These are phyloP conservation scores for Centrapalus pauciflorus DNA, from an alignment of 129 eudicot species.

Conservation along the genomic window DNA sequence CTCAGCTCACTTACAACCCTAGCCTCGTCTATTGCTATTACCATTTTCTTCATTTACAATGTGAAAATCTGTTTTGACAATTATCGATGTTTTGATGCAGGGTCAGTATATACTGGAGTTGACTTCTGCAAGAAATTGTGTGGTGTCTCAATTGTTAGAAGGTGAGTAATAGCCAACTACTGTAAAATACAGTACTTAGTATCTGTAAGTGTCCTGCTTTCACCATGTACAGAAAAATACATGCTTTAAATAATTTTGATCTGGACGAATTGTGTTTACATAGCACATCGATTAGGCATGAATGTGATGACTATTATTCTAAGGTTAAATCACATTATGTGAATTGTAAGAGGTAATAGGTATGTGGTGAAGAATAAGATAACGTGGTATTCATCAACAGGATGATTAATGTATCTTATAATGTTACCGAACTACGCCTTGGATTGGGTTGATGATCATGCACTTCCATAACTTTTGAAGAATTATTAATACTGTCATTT, in stretches of 20 bases:
- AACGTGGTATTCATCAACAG: too few species aligned
- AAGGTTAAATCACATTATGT: too few species aligned
- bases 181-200: not conserved
- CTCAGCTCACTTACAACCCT: too few species aligned
- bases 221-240: not conserved
- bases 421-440: not conserved
- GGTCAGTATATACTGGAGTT: constrained; percentile 90
- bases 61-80: constrained; percentile 3
- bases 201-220: not conserved
- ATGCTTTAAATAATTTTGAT: not conserved
- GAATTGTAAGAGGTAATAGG: too few species aligned
- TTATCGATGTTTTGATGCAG: constrained; percentile 36
- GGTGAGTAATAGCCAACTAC: constrained; percentile 48
- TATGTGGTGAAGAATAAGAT: too few species aligned
- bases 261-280: not conserved
- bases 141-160: constrained; percentile 92
- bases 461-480: not conserved
- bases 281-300: not conserved
- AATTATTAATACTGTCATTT: not conserved
- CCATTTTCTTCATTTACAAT: not conserved
- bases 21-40: not conserved
- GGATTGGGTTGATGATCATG: not conserved
- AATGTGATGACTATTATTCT: not conserved
- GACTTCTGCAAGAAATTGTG: constrained; percentile 98
- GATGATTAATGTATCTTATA: too few species aligned